Conservation (phyloP, 148 eudicot genomes). For the Dianthus caryophyllus region DNA sequence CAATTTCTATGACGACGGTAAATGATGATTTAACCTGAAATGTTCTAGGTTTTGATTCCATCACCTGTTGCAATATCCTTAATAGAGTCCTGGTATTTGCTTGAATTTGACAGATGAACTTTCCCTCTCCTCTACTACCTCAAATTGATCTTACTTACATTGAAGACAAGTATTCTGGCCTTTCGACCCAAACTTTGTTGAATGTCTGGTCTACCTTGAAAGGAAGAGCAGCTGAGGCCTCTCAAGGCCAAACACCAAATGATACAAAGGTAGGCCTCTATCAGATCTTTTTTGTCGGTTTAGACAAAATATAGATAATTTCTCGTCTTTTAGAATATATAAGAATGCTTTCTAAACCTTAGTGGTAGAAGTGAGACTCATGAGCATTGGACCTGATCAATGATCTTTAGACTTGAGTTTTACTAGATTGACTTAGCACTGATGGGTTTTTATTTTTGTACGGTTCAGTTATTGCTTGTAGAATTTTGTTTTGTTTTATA, state of each 20-base stretch:
- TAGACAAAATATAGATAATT: background rate
- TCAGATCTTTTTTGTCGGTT: background rate
- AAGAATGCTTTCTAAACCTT: no score
- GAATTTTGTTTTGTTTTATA: no score
- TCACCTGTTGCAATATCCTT: background rate
- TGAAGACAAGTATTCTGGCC: constrained; percentile 73
- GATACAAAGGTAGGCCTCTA: constrained; percentile 38
- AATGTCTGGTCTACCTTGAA: constrained; percentile 66
- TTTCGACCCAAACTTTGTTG: constrained; percentile 40
- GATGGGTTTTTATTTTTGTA: no score
- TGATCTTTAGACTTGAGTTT: no score
- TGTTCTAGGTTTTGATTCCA: background rate
- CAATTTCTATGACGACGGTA: constrained; percentile 53
- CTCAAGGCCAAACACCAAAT: constrained; percentile 20
- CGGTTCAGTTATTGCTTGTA: no score
- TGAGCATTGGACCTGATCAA: no score
- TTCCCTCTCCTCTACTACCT: constrained; percentile 44
- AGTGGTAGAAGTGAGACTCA: no score
- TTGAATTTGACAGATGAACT: constrained; percentile 38
- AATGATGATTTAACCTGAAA: constrained; percentile 5
- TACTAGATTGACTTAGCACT: no score
- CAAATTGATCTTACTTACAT: constrained; percentile 50
- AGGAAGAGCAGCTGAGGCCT: constrained; percentile 27
- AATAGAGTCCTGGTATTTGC: background rate
- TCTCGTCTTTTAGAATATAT: no score